Evolutionary conservation across 495 filamentous ascomycete species (phyloP), one percentile per base, ranked within the genome.

Genomic region (Staphylotrichum longicolle): DNA sequence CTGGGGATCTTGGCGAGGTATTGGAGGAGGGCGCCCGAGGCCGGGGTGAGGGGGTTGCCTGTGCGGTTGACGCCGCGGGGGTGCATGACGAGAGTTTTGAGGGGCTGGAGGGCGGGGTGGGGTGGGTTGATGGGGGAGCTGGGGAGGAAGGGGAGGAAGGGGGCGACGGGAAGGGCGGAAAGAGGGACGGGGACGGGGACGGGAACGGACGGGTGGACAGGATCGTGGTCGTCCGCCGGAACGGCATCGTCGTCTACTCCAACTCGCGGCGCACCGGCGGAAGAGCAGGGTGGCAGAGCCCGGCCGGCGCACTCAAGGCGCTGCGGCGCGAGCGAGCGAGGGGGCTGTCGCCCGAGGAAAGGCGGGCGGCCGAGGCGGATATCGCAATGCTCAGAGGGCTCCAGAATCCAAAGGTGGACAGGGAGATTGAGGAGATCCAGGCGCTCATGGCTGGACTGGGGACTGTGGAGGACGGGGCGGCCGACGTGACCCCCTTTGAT

Each of bases 31-130:
- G 14, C 68, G 45, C 67, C 68, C 10, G 74, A 76, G 64, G 68
- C 65, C 3, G 62, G 63, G 9, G 62, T 0, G 35, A 11, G 58
- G 54, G 14, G 63, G 2, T 20, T 77, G 37, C 73, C 73, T 3
- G 51, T 68, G 4, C 63, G 75, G 12, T 41, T 76, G 44, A 78
- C 75, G 57, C 75, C 75, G 11, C 63, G 64, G 15, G 20, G 32
- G 74, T 78, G 11, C 74, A 78, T 37, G 72, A 77, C 11, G 75
- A 75, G 51, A 71, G 70, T 20, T 77, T 68, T 42, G 48, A 1
- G 30, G 75, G 75, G 37, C 7, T 75, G 30, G 41, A 49, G 20
- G 45, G 53, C 3, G 74, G 65, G 6, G 73, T 70, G 14, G 53
- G 40, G 54, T 78, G 68, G 14, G 54, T 77, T 3, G 75, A 78